Base-by-base conservation (phyloP, 2,329 filamentous ascomycete genomes). In the Akanthomyces lecanii region DNA sequence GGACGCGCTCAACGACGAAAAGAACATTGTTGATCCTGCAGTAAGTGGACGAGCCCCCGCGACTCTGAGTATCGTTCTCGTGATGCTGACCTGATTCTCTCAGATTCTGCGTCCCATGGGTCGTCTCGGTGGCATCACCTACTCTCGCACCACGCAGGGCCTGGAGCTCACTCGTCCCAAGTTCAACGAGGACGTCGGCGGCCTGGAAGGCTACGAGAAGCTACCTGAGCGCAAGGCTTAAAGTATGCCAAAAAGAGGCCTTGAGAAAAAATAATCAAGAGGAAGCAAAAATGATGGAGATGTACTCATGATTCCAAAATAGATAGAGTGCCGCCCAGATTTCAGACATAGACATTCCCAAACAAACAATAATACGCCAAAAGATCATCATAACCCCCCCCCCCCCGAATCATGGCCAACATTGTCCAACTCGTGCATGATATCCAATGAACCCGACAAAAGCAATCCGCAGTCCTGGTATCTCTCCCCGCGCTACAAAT, bases 51-150 rank as follows among this genome's bases (percentile, higher is more conserved):
- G 21, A 3, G 21, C 30, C 48, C 28, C 8, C 58, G 55, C 16
- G 48, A 11, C 33, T 36, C 28, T 36, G 33, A 36, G 2, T 36
- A 36, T 11, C 2, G 33, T 7, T 36, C 33, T 36, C 10, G 8
- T 36, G 33, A 66, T 57, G 16, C 25, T 56, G 25, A 38, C 52
- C 4, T 16, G 25, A 50, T 30, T 30, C 6, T 2, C 6, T 28
- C 48, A 88, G 77, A 81, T 96, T 10, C 76, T 97, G 62, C 85
- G 85, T 65, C 92, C 94, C 0, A 82, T 97, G 18, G 86, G 85
- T 66, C 85, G 94, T 44, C 71, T 97, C 28, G 94, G 94, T 30
- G 94, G 94, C 1, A 96, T 97, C 69, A 89, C 89, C 0, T 98
- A 97, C 73, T 89, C 83, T 0, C 82, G 92, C 50, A 79, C 84